These are phyloP conservation scores for Coniochaeta ligniaria DNA, from an alignment of 2,329 filamentous ascomycete genomes.

Conservation along the genomic window DNA sequence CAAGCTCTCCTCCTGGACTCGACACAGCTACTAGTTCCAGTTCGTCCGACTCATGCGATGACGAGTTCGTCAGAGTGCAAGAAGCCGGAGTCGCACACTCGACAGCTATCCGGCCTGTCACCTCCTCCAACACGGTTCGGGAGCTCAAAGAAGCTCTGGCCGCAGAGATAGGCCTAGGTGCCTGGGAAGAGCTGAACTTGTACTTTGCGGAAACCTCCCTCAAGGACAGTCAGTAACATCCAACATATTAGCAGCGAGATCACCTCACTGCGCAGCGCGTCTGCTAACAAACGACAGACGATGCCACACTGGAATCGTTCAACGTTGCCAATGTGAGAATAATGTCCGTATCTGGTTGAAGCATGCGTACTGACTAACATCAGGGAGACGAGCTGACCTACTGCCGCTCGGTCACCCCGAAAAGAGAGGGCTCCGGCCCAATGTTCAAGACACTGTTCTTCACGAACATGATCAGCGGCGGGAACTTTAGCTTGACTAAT, in stretches of 20 bases:
- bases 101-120: not conserved
- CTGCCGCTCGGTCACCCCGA: not conserved
- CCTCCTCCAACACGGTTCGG: not conserved
- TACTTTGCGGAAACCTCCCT: not conserved
- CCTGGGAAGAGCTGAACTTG: not conserved
- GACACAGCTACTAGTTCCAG: not conserved
- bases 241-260: not conserved
- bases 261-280: not conserved
- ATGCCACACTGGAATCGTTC: not conserved
- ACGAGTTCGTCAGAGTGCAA: not conserved
- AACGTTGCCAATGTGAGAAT: not conserved
- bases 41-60: not conserved
- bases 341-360: not conserved
- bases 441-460: not conserved
- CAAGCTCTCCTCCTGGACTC: not conserved
- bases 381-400: not conserved
- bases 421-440: not conserved
- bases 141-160: not conserved
- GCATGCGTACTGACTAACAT: not conserved
- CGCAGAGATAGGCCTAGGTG: not conserved
- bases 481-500: not conserved
- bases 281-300: not conserved
- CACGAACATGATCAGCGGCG: not conserved
- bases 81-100: not conserved
- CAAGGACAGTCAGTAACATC: not conserved